A percentile compares a stretch with the other conserved stretches of the same genome.
Evolutionary conservation across 257 asterid genomes (phyloP).

Genomic region (Scutellaria barbata): DNA sequence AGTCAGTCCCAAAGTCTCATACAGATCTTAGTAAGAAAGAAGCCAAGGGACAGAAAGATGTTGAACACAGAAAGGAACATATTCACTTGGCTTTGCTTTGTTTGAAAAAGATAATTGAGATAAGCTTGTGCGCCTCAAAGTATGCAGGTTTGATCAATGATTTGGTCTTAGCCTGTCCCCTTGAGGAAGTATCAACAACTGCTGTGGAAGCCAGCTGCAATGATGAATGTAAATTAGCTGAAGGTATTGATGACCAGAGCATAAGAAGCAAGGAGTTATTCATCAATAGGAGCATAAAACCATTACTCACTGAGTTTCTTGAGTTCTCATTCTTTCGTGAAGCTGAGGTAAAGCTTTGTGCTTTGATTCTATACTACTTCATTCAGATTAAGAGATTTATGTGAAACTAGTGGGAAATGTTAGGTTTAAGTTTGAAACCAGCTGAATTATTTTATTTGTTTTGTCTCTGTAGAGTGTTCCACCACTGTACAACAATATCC

Average conservation of each 20-base stretch:
- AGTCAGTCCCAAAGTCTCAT: slow-evolving; percentile 43
- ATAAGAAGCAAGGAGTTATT: slow-evolving; percentile 60
- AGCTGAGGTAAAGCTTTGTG: slow-evolving; percentile 67
- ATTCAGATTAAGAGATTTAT: neutral
- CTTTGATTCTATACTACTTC: slow-evolving; percentile 11
- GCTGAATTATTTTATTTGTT: neutral
- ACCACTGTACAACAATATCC: neutral
- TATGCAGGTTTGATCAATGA: slow-evolving; percentile 56
- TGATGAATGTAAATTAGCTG: slow-evolving; percentile 51
- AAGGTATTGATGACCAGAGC: slow-evolving; percentile 53
- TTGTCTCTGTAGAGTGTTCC: neutral
- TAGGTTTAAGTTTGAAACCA: no score
- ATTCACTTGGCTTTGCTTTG: slow-evolving; percentile 62
- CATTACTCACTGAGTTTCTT: slow-evolving; percentile 59
- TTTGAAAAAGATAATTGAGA: slow-evolving; percentile 65
- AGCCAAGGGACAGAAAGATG: slow-evolving; percentile 53
- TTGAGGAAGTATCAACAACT: slow-evolving; percentile 37
- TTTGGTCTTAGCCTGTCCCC: slow-evolving; percentile 54
- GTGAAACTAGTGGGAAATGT: no score
- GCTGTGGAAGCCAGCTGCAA: slow-evolving; percentile 31
- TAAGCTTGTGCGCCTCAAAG: slow-evolving; percentile 52
- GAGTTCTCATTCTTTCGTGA: slow-evolving; percentile 62
- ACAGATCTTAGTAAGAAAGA: slow-evolving; percentile 55
- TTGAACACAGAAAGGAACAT: slow-evolving; percentile 62
- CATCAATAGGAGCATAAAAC: slow-evolving; percentile 57